These are phyloP conservation scores for Carex scoparia DNA, from an alignment of 176 grass and related monocot species.

Conservation along the genomic window DNA sequence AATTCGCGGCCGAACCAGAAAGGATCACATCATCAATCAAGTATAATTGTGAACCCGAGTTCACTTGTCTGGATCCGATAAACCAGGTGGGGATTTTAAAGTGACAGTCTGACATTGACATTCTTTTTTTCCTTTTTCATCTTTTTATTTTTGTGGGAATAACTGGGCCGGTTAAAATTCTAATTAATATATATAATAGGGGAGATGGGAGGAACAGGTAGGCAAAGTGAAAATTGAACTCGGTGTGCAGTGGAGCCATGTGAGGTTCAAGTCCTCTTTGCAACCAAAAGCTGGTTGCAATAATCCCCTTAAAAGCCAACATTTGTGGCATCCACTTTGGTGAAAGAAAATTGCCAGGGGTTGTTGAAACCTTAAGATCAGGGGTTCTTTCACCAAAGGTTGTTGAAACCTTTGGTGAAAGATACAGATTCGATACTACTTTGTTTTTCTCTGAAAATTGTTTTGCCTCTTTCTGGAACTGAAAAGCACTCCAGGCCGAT, in stretches of 20 bases:
- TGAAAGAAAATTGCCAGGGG: constrained; percentile 9
- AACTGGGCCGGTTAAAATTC: background rate
- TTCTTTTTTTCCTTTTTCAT: background rate
- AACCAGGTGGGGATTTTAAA: constrained; percentile 18
- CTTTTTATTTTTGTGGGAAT: background rate
- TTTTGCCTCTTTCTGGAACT: no score
- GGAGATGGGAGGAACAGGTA: background rate
- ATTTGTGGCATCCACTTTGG: constrained; percentile 15
- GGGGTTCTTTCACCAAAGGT: no score
- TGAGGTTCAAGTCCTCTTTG: constrained; percentile 23
- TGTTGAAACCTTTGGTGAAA: no score
- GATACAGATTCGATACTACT: no score
- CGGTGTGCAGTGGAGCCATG: constrained; percentile 12
- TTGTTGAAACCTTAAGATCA: background rate
- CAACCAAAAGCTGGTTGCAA: constrained; percentile 15
- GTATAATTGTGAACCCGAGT: background rate
- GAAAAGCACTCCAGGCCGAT: no score
- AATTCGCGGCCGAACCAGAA: no score
- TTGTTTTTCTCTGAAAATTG: no score
- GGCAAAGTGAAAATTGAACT: constrained; percentile 1
- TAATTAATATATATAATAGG: background rate
- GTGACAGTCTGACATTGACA: constrained; percentile 16
- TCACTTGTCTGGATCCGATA: background rate
- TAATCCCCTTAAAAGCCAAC: constrained; percentile 26
- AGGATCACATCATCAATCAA: background rate